Evolutionary conservation across 1,139 yeast species (phyloP).

Genomic region (Meyerozyma carpophila): DNA sequence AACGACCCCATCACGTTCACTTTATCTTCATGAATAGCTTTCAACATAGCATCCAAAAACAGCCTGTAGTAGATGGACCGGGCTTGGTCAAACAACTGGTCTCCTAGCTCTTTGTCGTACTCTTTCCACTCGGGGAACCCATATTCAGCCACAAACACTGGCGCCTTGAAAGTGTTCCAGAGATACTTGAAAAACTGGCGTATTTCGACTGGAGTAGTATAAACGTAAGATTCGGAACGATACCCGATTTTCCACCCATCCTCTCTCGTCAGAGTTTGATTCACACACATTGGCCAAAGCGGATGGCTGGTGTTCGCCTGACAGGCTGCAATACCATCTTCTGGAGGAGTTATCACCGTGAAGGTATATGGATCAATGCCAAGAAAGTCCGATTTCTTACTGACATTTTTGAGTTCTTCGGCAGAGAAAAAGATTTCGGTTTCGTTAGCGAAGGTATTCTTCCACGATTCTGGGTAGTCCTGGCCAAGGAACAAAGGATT

Average conservation of each 20-base stretch:
- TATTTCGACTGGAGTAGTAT: slow-evolving; percentile 16
- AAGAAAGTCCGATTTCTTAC: slow-evolving; percentile 24
- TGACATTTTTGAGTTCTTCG: slow-evolving; percentile 18
- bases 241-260: slow-evolving; percentile 27
- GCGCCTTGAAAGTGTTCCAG: slow-evolving; percentile 17
- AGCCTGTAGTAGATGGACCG: slow-evolving; percentile 26
- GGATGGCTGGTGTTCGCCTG: slow-evolving; percentile 11
- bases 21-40: slow-evolving; percentile 18
- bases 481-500: slow-evolving; percentile 27
- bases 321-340: slow-evolving; percentile 15
- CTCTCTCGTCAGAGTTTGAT: slow-evolving; percentile 9
- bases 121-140: slow-evolving; percentile 32
- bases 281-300: slow-evolving; percentile 19
- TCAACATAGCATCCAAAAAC: slow-evolving; percentile 21
- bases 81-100: slow-evolving; percentile 22
- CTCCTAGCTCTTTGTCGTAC: slow-evolving; percentile 17
- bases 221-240: slow-evolving; percentile 18
- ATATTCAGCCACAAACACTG: slow-evolving; percentile 22
- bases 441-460: slow-evolving; percentile 14
- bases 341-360: slow-evolving; percentile 15
- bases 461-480: slow-evolving; percentile 24
- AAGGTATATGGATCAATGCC: slow-evolving; percentile 34
- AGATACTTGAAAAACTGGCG: slow-evolving; percentile 16
- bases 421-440: slow-evolving; percentile 15
- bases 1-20: slow-evolving; percentile 27